Conservation (phyloP, 2,329 filamentous ascomycete genomes). For the Diaporthe australafricana region DNA sequence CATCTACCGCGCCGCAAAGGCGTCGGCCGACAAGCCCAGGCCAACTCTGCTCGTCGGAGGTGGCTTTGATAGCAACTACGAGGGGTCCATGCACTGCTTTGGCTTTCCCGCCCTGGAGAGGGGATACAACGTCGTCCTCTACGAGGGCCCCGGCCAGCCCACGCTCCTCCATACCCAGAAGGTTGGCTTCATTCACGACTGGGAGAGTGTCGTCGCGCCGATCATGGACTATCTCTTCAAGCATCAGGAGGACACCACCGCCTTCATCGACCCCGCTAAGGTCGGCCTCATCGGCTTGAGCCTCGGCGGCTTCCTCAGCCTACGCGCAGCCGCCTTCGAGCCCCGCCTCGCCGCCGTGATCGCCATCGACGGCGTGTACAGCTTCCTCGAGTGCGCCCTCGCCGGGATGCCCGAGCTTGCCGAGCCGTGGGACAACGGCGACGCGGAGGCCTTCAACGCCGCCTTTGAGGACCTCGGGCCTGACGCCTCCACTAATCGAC, state of each 20-base stretch:
- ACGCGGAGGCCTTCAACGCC: neutral
- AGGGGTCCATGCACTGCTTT: slow-evolving; percentile 49
- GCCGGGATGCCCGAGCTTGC: neutral
- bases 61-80: slow-evolving; percentile 51
- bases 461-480: neutral
- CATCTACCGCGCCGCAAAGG: neutral
- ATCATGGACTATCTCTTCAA: slow-evolving; percentile 51
- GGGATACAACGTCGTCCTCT: slow-evolving; percentile 56
- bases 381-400: slow-evolving; percentile 33
- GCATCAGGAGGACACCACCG: slow-evolving; percentile 36
- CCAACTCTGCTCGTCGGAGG: slow-evolving; percentile 50
- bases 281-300: slow-evolving; percentile 55
- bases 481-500: neutral
- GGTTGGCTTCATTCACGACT: slow-evolving; percentile 56
- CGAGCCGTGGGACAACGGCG: neutral
- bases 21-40: neutral
- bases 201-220: slow-evolving; percentile 53
- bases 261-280: slow-evolving; percentile 46
- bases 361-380: slow-evolving; percentile 53
- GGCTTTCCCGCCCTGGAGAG: slow-evolving; percentile 47
- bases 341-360: slow-evolving; percentile 53
- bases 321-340: slow-evolving; percentile 57
- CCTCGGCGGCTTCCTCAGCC: slow-evolving; percentile 53
- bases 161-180: slow-evolving; percentile 53
- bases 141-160: slow-evolving; percentile 59